Evolutionary conservation across 148 eudicot genomes (phyloP), one percentile per base, ranked within the genome.

Genomic region (Talinum fruticosum): DNA sequence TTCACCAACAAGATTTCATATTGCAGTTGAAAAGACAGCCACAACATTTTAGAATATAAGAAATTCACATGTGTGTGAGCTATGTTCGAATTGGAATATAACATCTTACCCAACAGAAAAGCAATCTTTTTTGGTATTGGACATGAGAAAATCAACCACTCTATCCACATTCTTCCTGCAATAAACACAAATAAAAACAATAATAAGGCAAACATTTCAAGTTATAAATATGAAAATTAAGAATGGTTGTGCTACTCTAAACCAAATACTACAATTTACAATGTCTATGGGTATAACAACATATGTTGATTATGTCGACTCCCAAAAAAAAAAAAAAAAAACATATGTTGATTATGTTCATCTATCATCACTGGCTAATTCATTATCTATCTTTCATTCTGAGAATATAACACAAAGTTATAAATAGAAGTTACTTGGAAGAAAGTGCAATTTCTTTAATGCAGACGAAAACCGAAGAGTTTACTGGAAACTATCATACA

Each of bases 61-160:
- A 62, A 28, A 28, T 62, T 28, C 30, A 62, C 32, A 62, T 26
- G 66, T 53, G 53, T 73, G 26, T 36, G 10, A 15, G 74, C 68
- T 68, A 26, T 32, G 69, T 66, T 74, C 37, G 45, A 35, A 66
- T 77, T 34, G 62, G 57, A 76, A 51, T 36, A 18, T 62, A 49
- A 73, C 47, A 59, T 30, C 87, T 90, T 73, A 93, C 98, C 98
- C 94, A 93, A 80, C 88, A 86, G 72, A 93, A 94, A 38, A 85
- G 87, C 80, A 94, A 79, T 71, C 77, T 83, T 33, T 72, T 79
- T 78, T 84, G 61, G 59, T 71, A 28, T 76, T 61, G 78, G 87
- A 82, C 90, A 94, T 73, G 79, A 94, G 90, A 86, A 87, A 90
- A 73, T 89, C 83, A 75, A 90, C 65, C 75, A 86, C 85, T 33